phyloP scores from a whole-genome alignment of 2,329 filamentous ascomycete genomes.

The Blastomyces emzantsi region DNA sequence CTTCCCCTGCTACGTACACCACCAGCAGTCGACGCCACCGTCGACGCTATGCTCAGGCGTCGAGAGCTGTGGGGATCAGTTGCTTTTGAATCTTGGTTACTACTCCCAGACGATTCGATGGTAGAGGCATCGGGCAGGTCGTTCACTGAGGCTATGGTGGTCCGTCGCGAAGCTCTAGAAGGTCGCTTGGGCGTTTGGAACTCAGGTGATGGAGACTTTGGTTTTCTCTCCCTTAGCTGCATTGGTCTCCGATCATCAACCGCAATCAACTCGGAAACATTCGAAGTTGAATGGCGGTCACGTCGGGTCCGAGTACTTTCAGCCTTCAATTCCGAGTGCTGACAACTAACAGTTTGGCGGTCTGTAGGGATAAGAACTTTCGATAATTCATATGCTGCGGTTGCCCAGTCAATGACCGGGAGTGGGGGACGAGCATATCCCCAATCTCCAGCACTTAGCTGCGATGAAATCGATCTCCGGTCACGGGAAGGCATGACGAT shows the following conservation, averaged over 20 bases:
- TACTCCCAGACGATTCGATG: constrained; percentile 20
- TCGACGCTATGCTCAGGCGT: constrained; percentile 26
- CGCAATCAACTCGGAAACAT: constrained; percentile 27
- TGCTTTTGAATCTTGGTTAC: constrained; percentile 12
- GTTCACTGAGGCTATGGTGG: constrained; percentile 50
- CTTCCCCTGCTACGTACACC: constrained; percentile 6
- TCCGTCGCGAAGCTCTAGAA: constrained; percentile 45
- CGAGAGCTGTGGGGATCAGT: constrained; percentile 16
- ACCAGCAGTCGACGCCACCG: constrained; percentile 17
- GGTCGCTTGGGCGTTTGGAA: constrained; percentile 46
- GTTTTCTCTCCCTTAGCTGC: constrained; percentile 64
- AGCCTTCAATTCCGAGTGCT: constrained; percentile 65
- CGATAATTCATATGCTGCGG: constrained; percentile 73
- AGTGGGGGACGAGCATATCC: constrained; percentile 54
- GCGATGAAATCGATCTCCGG: constrained; percentile 25
- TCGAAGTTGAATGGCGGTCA: constrained; percentile 53
- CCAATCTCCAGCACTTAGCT: constrained; percentile 38
- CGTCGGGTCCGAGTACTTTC: constrained; percentile 55
- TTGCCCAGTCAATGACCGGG: constrained; percentile 76
- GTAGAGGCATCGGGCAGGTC: constrained; percentile 33
- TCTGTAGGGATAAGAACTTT: constrained; percentile 70
- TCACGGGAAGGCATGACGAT: constrained; percentile 60
- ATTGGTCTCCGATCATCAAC: constrained; percentile 51
- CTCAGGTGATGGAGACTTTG: constrained; percentile 36
- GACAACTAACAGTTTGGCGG: constrained; percentile 67